Evolutionary conservation across 148 eudicot genomes (phyloP).

Genomic region (Camellia sinensis): DNA sequence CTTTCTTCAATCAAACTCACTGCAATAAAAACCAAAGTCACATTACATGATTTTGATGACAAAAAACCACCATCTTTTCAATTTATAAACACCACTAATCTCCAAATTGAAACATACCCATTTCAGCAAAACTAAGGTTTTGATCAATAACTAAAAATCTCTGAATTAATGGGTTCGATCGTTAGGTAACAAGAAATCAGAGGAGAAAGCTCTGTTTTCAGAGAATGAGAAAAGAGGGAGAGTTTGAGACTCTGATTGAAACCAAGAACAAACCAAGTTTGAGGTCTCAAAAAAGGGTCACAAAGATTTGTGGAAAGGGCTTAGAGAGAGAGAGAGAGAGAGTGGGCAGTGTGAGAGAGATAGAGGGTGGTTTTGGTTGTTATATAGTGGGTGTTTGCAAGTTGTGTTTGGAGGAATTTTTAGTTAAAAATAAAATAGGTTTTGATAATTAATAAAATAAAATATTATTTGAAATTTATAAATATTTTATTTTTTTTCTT

Average conservation of each 20-base stretch:
- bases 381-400: no score
- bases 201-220: slow-evolving; percentile 2
- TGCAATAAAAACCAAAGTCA: neutral
- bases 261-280: neutral
- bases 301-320: slow-evolving; percentile 1
- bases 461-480: no score
- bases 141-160: neutral
- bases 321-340: neutral
- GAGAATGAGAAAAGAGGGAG: neutral
- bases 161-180: neutral
- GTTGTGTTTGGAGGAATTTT: no score
- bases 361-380: neutral
- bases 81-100: neutral
- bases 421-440: no score
- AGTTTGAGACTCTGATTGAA: slow-evolving; percentile 2
- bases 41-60: neutral
- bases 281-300: neutral
- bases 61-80: neutral
- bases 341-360: slow-evolving; percentile 27
- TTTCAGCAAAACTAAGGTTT: neutral
- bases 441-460: no score
- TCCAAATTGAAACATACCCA: slow-evolving; percentile 12
- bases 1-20: slow-evolving; percentile 12
- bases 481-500: no score
- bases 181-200: neutral